Conservation (phyloP, 2,329 filamentous ascomycete species). For the Diaporthe ampelina region DNA sequence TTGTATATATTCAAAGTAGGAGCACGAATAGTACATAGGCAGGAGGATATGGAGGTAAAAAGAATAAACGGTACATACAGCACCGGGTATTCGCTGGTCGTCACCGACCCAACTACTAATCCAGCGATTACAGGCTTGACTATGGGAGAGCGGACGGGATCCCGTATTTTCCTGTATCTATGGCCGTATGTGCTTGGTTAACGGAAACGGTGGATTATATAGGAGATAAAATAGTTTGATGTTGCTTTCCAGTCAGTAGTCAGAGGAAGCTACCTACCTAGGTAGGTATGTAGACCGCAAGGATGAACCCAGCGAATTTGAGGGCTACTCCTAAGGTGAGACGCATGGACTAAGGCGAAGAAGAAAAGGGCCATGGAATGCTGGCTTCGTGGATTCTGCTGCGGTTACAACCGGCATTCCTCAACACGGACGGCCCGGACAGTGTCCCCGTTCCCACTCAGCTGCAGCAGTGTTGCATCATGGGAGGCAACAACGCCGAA, state of each 20-base stretch:
- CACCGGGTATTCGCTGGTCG: too few species aligned
- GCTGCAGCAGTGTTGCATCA: constrained; percentile 1
- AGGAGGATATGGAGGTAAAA: too few species aligned
- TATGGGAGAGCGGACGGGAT: too few species aligned
- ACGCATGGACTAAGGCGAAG: neutral
- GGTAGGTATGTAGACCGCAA: neutral
- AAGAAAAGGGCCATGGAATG: neutral
- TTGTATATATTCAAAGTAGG: neutral
- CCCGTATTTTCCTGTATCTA: too few species aligned
- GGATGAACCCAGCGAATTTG: neutral
- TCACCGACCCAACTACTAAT: too few species aligned
- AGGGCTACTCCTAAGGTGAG: neutral
- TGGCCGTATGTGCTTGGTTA: too few species aligned
- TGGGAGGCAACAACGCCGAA: neutral
- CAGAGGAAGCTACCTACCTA: too few species aligned
- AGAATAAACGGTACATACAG: too few species aligned
- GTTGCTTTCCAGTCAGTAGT: too few species aligned
- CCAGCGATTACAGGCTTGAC: too few species aligned
- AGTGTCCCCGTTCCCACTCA: neutral
- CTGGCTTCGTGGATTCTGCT: neutral
- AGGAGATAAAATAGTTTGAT: too few species aligned
- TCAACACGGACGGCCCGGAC: neutral
- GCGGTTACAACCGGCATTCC: constrained; percentile 1
- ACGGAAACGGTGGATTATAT: too few species aligned
- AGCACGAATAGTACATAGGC: neutral